Evolutionary conservation across 1,284 basidiomycete genomes (phyloP), one percentile per base, ranked within the genome.

Genomic region (Ganoderma multipileum): DNA sequence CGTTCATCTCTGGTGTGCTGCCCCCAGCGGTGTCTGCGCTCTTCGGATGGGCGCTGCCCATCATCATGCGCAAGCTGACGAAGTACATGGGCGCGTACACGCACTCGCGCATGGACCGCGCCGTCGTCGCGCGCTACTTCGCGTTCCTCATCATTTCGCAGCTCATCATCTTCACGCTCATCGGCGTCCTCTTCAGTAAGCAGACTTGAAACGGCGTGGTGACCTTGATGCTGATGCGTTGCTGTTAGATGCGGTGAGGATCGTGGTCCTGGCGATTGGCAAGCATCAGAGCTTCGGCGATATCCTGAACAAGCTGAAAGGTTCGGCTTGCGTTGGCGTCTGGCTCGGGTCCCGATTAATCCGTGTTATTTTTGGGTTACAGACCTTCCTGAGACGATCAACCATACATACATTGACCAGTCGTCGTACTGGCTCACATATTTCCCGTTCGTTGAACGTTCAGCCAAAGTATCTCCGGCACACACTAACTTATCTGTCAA

Each of bases 341-440:
- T 61, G 16, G 12, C 7, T 23, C 42, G 11, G 11, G 5, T 23
- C 12, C 4, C 23, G 39, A 39, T 41, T 44, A 6, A 61, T 9
- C 12, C 11, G 41, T 38, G 2, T 20, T 33, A 33, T 39, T 14
- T 3, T 54, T 12, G 36, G 20, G 18, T 26, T 36, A 14, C 20
- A 94, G 92, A 85, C 52, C 82, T 95, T 12, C 92, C 93, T n/a
- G 82, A 79, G 8, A 85, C 79, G 20, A 93, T 98, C 76, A 91
- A 93, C 76, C 82, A 83, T 66, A 94, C 95, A 0, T 96, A 96
- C 74, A 91, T 96, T 72, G 88, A 92, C 74, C 93, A 95, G 76
- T 84, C 91, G 4, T 92, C 92, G 36, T 97, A 96, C 80, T 98
- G 97, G 97, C 83, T 98, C 62, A 97, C 96, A 8, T 97, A 92